phyloP scores from a whole-genome alignment of 1,139 yeast species.

The Oligophagozyma castellii region DNA sequence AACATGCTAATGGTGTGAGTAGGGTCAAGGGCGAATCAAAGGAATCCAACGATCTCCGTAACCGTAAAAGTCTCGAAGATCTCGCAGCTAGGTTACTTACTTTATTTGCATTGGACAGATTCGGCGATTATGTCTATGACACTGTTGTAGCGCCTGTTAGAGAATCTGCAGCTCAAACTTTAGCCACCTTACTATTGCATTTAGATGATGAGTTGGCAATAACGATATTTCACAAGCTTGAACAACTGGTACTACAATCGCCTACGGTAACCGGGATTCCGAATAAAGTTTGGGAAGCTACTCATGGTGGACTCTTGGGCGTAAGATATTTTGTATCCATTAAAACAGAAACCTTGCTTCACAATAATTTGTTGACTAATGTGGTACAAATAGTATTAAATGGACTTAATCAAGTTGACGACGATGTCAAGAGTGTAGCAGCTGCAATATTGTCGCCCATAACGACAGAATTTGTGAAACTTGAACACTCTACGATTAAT shows the following conservation, averaged over 20 bases:
- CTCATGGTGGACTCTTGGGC: slow-evolving; percentile 96
- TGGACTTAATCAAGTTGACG: slow-evolving; percentile 75
- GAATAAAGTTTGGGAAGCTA: slow-evolving; percentile 69
- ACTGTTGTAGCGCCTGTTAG: slow-evolving; percentile 98
- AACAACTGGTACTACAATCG: slow-evolving; percentile 61
- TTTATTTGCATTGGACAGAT: slow-evolving; percentile 81
- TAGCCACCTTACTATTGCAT: slow-evolving; percentile 78
- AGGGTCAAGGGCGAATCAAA: slow-evolving; percentile 51
- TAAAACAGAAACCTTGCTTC: slow-evolving; percentile 59
- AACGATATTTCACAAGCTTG: slow-evolving; percentile 52
- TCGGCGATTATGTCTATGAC: slow-evolving; percentile 95
- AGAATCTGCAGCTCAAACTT: slow-evolving; percentile 89
- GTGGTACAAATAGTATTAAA: slow-evolving; percentile 78
- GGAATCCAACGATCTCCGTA: slow-evolving; percentile 51
- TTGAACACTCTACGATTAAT: slow-evolving; percentile 48
- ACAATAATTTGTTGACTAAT: slow-evolving; percentile 46
- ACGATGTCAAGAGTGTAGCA: slow-evolving; percentile 94
- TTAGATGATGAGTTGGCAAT: slow-evolving; percentile 43
- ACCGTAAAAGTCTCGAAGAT: slow-evolving; percentile 69
- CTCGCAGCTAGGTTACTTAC: slow-evolving; percentile 76
- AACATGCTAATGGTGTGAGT: slow-evolving; percentile 82
- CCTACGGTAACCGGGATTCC: slow-evolving; percentile 26
- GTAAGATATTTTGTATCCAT: slow-evolving; percentile 85
- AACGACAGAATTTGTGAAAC: slow-evolving; percentile 64
- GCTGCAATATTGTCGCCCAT: slow-evolving; percentile 90